Evolutionary conservation across 805 yeast genomes (phyloP).

Genomic region (Ogataea methylovora): DNA sequence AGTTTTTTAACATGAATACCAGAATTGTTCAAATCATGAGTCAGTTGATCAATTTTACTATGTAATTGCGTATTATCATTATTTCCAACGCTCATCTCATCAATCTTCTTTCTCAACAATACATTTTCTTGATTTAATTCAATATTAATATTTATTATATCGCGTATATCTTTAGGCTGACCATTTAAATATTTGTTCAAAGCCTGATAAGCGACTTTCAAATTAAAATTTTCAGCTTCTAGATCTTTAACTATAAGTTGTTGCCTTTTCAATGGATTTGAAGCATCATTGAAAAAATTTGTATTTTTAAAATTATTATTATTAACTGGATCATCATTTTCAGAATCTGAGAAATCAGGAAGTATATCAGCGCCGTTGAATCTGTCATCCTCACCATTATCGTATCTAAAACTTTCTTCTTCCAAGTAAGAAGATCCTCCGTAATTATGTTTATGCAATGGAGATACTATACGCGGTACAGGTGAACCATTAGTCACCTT

Average conservation of each 20-base stretch:
- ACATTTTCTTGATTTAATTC: slow-evolving; percentile 23
- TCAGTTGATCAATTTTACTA: slow-evolving; percentile 5
- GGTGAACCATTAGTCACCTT: too few relatives aligned
- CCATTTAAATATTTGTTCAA: slow-evolving; percentile 29
- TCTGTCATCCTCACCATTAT: slow-evolving; percentile 3
- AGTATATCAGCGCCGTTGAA: slow-evolving; percentile 20
- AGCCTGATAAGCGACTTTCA: slow-evolving; percentile 34
- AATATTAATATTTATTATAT: slow-evolving; percentile 29
- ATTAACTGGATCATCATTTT: slow-evolving; percentile 8
- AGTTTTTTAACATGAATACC: not conserved
- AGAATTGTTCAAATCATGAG: slow-evolving; percentile 3
- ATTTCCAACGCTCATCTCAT: not conserved
- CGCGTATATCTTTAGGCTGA: slow-evolving; percentile 34
- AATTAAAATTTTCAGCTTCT: slow-evolving; percentile 34
- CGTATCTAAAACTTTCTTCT: not conserved
- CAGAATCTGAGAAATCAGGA: slow-evolving; percentile 13
- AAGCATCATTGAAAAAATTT: slow-evolving; percentile 11
- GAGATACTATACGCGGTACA: too few relatives aligned
- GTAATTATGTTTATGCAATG: too few relatives aligned
- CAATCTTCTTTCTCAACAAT: slow-evolving; percentile 2
- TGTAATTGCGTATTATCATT: slow-evolving; percentile 4
- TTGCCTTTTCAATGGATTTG: slow-evolving; percentile 19
- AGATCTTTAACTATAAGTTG: slow-evolving; percentile 19
- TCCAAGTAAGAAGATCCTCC: not conserved
- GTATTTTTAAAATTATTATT: too few relatives aligned